Percentiles rank a stretch among this genome's conserved stretches.
Conservation (phyloP, 2,329 filamentous ascomycete genomes). For the Cercospora sp. region DNA sequence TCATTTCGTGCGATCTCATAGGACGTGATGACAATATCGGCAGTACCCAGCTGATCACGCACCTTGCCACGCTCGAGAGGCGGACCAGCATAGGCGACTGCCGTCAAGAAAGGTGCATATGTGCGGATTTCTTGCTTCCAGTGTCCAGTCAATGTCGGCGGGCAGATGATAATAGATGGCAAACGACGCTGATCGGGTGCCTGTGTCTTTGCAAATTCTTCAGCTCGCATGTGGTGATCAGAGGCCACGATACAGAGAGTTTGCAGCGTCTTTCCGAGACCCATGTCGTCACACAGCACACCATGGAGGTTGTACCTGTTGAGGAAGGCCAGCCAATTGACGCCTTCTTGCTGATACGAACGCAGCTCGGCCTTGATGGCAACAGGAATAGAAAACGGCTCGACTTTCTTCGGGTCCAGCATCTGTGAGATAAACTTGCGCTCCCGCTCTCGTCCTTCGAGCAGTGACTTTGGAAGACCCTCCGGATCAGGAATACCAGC, state of each 20-base stretch:
- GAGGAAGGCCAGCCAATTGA: slow-evolving; percentile 97
- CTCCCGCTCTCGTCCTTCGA: slow-evolving; percentile 89
- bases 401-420: slow-evolving; percentile 94
- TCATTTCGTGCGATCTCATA: slow-evolving; percentile 98
- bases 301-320: slow-evolving; percentile 98
- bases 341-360: slow-evolving; percentile 96
- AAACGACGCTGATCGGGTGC: slow-evolving; percentile 75
- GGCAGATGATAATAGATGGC: slow-evolving; percentile 92
- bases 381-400: slow-evolving; percentile 88
- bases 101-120: slow-evolving; percentile 90
- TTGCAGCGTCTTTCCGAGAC: slow-evolving; percentile 94
- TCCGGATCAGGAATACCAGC: slow-evolving; percentile 96
- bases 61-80: slow-evolving; percentile 75
- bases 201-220: slow-evolving; percentile 82
- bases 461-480: slow-evolving; percentile 81
- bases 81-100: slow-evolving; percentile 87
- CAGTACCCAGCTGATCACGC: slow-evolving; percentile 67
- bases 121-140: slow-evolving; percentile 98
- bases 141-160: slow-evolving; percentile 92
- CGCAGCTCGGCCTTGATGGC: slow-evolving; percentile 95
- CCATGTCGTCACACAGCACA: slow-evolving; percentile 99
- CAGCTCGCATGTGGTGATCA: slow-evolving; percentile 89
- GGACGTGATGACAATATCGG: slow-evolving; percentile 93
- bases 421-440: slow-evolving; percentile 96
- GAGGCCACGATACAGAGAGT: slow-evolving; percentile 97